phyloP scores from a whole-genome alignment of 305 asterid genomes.

The Fraxinus platypoda region DNA sequence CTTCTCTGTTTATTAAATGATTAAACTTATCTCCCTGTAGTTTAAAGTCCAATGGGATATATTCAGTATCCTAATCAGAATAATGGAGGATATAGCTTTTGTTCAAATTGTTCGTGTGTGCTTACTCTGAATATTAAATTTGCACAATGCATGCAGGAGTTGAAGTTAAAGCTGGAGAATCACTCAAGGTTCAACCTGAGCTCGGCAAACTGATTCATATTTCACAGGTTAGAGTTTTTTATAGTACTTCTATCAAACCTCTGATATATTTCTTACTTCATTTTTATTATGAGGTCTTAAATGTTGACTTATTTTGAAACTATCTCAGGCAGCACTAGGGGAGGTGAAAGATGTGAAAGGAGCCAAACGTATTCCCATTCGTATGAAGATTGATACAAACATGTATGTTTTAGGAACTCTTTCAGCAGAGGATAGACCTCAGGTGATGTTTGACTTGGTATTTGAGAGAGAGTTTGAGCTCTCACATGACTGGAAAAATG shows the following conservation, averaged over 20 bases:
- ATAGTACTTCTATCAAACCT: too few species aligned
- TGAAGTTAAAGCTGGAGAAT: constrained; percentile 59
- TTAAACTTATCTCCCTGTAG: background rate
- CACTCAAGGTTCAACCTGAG: constrained; percentile 46
- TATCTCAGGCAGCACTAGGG: constrained; percentile 59
- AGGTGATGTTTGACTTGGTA: constrained; percentile 60
- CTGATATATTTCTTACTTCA: too few species aligned
- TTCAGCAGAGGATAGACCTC: constrained; percentile 47
- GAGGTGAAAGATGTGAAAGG: constrained; percentile 56
- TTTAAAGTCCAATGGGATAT: background rate
- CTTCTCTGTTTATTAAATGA: background rate
- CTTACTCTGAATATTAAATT: background rate
- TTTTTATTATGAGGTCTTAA: background rate
- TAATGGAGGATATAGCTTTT: background rate
- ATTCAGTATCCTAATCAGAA: background rate
- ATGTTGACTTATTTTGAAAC: background rate
- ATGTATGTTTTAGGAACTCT: constrained; percentile 57
- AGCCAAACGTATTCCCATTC: constrained; percentile 41
- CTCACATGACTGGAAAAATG: constrained; percentile 70
- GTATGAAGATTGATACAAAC: constrained; percentile 38
- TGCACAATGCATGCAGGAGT: constrained; percentile 2
- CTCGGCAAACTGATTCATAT: constrained; percentile 46
- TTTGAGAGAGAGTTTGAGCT: constrained; percentile 68
- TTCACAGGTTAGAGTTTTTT: constrained; percentile 52
- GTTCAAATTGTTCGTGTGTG: background rate